Percentiles rank a stretch among this genome's conserved stretches.
phyloP scores from a whole-genome alignment of 768 basidiomycete species.

The Termitomyces sp. region DNA sequence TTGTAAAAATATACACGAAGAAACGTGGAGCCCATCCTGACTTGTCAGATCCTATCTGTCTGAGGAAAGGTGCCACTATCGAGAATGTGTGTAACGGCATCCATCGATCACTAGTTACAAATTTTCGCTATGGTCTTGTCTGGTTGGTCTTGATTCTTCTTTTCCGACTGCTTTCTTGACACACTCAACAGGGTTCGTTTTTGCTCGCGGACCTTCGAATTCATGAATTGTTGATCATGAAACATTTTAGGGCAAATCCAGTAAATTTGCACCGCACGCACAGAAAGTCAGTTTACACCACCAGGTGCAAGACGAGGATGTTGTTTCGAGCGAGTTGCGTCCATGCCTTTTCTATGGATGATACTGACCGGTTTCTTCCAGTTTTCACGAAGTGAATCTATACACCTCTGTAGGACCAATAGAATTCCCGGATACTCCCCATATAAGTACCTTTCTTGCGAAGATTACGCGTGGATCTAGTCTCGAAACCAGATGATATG shows the following conservation, averaged over 20 bases:
- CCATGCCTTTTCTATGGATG: not conserved
- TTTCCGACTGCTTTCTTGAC: not conserved
- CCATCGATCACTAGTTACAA: constrained; percentile 81
- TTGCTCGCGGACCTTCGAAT: not conserved
- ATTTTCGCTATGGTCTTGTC: constrained; percentile 92
- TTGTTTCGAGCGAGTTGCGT: constrained; percentile 71
- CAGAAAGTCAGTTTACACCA: constrained; percentile 89
- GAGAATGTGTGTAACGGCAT: constrained; percentile 94
- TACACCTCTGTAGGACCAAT: not conserved
- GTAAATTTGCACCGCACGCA: constrained; percentile 89
- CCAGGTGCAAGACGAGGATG: constrained; percentile 82
- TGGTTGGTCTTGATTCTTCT: constrained; percentile 49
- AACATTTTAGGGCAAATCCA: constrained; percentile 72
- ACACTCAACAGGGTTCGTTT: constrained; percentile 6
- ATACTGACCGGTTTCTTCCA: not conserved
- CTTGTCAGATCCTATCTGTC: constrained; percentile 82
- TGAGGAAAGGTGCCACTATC: constrained; percentile 88
- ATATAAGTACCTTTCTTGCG: no score
- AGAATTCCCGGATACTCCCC: not conserved
- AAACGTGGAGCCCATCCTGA: constrained; percentile 95
- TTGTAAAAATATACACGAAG: constrained; percentile 95
- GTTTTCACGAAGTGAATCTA: constrained; percentile 25
- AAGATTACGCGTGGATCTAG: not conserved
- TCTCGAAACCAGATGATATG: not conserved
- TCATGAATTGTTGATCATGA: not conserved